These are phyloP conservation scores for Babesia ovata DNA, from an alignment of 169 alveolate genomes.

Conservation along the genomic window DNA sequence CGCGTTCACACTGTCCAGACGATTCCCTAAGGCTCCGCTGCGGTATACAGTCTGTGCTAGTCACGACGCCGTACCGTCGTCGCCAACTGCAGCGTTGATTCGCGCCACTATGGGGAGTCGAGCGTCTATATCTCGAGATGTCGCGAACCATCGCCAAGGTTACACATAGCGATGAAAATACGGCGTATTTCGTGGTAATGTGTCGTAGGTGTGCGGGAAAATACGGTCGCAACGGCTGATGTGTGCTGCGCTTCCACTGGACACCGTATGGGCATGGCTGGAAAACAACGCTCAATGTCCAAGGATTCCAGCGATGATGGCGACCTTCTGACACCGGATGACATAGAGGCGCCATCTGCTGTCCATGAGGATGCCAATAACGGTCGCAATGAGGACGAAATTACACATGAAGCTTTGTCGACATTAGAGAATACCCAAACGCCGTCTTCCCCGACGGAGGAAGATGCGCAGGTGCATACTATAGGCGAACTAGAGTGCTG, in stretches of 20 bases:
- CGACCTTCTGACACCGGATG: slow-evolving; percentile 28
- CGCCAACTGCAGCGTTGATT: too few relatives aligned
- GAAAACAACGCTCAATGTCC: background rate
- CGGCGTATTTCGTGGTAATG: background rate
- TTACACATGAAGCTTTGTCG: background rate
- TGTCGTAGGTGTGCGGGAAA: background rate
- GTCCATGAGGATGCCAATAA: background rate
- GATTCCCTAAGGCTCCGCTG: background rate
- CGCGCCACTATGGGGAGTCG: slow-evolving; percentile 18
- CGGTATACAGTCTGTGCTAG: background rate
- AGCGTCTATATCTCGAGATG: background rate
- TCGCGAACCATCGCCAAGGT: background rate
- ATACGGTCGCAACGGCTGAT: background rate
- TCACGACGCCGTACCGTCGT: too few relatives aligned
- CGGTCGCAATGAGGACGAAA: background rate
- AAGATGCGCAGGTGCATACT: background rate
- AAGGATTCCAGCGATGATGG: slow-evolving; percentile 44
- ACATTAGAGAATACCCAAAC: background rate
- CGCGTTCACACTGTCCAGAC: background rate
- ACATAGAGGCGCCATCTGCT: background rate
- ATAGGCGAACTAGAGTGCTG: slow-evolving; percentile 16
- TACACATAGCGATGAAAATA: background rate
- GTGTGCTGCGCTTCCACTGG: slow-evolving; percentile 1
- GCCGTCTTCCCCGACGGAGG: background rate
- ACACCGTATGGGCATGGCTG: background rate